phyloP scores from a whole-genome alignment of 2,329 filamentous ascomycete species.

The Pseudocercospora pini-densiflorae region DNA sequence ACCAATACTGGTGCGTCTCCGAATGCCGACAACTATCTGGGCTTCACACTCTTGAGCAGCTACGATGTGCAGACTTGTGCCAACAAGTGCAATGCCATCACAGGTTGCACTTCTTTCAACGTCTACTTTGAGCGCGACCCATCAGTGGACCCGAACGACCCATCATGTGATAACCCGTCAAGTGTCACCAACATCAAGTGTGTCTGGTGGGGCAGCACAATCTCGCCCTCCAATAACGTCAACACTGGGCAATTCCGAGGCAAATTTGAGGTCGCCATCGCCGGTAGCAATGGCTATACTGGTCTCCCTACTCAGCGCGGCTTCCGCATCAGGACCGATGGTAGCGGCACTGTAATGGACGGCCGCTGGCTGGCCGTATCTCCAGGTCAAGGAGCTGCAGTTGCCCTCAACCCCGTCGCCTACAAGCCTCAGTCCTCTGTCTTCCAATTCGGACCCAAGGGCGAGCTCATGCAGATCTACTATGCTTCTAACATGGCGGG shows the following conservation, averaged over 20 bases:
- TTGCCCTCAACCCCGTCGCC: slow-evolving; percentile 16
- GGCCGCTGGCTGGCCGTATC: slow-evolving; percentile 27
- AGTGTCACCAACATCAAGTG: slow-evolving; percentile 43
- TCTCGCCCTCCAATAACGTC: slow-evolving; percentile 35
- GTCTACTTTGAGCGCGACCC: slow-evolving; percentile 42
- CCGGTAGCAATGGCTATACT: slow-evolving; percentile 44
- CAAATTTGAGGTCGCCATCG: slow-evolving; percentile 46
- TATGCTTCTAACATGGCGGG: slow-evolving; percentile 21
- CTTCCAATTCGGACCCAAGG: slow-evolving; percentile 19
- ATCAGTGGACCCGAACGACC: slow-evolving; percentile 35
- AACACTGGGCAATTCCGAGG: slow-evolving; percentile 42
- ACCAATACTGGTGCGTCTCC: slow-evolving; percentile 20
- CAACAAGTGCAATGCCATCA: slow-evolving; percentile 26
- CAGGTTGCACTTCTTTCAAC: slow-evolving; percentile 31
- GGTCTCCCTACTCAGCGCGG: slow-evolving; percentile 13
- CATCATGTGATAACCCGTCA: slow-evolving; percentile 39
- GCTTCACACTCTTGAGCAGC: slow-evolving; percentile 9
- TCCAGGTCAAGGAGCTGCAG: slow-evolving; percentile 18
- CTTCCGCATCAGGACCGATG: slow-evolving; percentile 17
- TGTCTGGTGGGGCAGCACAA: slow-evolving; percentile 40
- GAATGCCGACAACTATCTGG: slow-evolving; percentile 16
- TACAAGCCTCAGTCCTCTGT: slow-evolving; percentile 19
- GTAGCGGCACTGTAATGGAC: slow-evolving; percentile 21
- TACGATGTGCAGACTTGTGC: slow-evolving; percentile 31
- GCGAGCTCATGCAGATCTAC: slow-evolving; percentile 21